phyloP scores from a whole-genome alignment of 176 grass and related monocot genomes.

The Zoysia japonica region DNA sequence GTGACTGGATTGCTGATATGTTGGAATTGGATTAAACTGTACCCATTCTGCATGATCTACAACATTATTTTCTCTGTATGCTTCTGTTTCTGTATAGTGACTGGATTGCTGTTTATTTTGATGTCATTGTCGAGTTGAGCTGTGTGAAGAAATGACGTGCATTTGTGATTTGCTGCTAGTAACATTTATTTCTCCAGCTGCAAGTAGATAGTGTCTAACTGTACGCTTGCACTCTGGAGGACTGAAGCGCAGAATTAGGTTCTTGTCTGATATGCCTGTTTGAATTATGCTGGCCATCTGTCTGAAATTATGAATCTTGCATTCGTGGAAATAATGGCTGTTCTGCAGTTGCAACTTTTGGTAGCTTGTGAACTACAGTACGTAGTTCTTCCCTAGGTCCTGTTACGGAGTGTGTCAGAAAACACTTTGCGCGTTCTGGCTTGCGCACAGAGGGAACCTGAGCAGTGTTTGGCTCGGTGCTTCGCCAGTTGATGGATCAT shows the following conservation, averaged over 20 bases:
- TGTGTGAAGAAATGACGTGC: too few species aligned
- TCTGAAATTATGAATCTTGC: not conserved
- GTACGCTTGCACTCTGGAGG: too few species aligned
- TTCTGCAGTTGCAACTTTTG: not conserved
- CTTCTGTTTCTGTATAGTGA: not conserved
- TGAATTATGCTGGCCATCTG: not conserved
- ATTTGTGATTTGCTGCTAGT: not conserved
- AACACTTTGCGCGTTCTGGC: too few species aligned
- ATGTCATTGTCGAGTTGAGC: not conserved
- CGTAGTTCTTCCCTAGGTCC: too few species aligned
- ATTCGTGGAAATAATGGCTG: not conserved
- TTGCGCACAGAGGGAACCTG: too few species aligned
- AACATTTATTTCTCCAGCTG: not conserved
- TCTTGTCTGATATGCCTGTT: not conserved
- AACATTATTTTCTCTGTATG: not conserved
- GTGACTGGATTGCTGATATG: not conserved
- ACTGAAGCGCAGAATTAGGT: too few species aligned
- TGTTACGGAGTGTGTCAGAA: too few species aligned
- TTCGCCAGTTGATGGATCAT: too few species aligned
- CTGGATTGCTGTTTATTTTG: not conserved
- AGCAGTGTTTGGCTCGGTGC: too few species aligned
- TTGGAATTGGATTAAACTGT: not conserved
- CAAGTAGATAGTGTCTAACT: not conserved
- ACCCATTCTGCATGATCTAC: too few species aligned
- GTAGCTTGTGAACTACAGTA: too few species aligned